A percentile compares a stretch with the other conserved stretches of the same genome.
Evolutionary conservation across 1,284 basidiomycete genomes (phyloP).

Genomic region (Naganishia albida): DNA sequence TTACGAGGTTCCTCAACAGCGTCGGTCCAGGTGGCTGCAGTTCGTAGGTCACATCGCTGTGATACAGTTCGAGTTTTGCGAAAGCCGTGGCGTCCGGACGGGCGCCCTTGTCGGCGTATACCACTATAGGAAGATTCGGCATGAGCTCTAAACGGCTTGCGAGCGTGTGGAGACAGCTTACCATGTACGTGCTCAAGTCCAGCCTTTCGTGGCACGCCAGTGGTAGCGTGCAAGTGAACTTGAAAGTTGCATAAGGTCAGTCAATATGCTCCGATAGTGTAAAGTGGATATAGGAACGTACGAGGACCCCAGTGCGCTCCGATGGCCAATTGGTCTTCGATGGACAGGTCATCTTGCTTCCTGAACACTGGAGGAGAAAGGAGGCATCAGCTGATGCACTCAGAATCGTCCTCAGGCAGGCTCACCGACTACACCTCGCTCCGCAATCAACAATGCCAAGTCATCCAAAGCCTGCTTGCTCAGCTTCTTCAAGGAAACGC

Average conservation of each 20-base stretch:
- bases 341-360: constrained; percentile 55
- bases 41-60: constrained; percentile 79
- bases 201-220: constrained; percentile 64
- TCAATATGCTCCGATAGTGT: not conserved
- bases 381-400: not conserved
- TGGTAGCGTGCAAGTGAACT: constrained; percentile 78
- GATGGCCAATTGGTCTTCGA: constrained; percentile 69
- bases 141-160: not conserved
- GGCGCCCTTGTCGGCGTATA: constrained; percentile 60
- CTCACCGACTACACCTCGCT: constrained; percentile 51
- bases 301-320: constrained; percentile 70
- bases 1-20: constrained; percentile 75
- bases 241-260: not conserved
- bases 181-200: constrained; percentile 71
- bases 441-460: constrained; percentile 51
- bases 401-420: not conserved
- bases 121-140: constrained; percentile 37
- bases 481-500: constrained; percentile 55
- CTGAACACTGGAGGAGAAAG: constrained; percentile 42
- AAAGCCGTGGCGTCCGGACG: constrained; percentile 70
- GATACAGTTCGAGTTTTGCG: constrained; percentile 73
- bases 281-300: not conserved
- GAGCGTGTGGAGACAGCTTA: not conserved
- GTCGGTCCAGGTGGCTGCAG: constrained; percentile 64
- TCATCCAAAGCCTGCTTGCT: constrained; percentile 56